Percentiles rank a stretch among this genome's conserved stretches.
Conservation (phyloP, 345 rosid species). For the Ailanthus altissimus region DNA sequence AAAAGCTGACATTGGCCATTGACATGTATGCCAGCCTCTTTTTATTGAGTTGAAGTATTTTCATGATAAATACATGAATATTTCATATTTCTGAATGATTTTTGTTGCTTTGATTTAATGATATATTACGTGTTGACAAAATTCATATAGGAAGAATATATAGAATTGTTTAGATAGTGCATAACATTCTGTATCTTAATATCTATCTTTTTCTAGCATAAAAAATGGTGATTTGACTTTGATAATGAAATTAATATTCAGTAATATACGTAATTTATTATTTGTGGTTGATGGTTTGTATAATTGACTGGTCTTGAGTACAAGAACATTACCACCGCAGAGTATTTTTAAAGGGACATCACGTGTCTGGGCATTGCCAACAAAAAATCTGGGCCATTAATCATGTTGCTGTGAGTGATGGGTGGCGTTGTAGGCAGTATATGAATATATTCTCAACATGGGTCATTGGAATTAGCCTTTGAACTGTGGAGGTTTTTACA, state of each 20-base stretch:
- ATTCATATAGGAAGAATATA: not conserved
- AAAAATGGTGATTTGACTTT: not conserved
- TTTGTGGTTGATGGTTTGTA: not conserved
- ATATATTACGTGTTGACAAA: not conserved
- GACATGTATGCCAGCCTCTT: not conserved
- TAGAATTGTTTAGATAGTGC: not conserved
- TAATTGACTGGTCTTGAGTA: not conserved
- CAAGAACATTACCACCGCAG: not conserved
- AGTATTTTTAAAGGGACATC: not conserved
- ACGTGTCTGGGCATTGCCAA: not conserved
- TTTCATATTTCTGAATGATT: not conserved
- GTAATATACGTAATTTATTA: not conserved
- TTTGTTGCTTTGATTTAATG: not conserved
- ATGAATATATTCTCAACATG: not conserved
- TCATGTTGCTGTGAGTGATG: not conserved
- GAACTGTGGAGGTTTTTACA: not conserved
- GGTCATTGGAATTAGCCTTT: conserved; percentile 8
- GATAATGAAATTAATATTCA: not conserved
- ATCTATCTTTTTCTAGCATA: not conserved
- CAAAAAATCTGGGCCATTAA: not conserved
- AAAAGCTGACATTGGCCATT: not conserved
- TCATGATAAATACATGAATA: not conserved
- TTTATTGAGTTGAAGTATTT: too few relatives aligned
- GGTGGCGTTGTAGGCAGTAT: too few relatives aligned
- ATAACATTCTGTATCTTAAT: not conserved